Conservation (phyloP, 148 eudicot species). For the Cornus controversa region DNA sequence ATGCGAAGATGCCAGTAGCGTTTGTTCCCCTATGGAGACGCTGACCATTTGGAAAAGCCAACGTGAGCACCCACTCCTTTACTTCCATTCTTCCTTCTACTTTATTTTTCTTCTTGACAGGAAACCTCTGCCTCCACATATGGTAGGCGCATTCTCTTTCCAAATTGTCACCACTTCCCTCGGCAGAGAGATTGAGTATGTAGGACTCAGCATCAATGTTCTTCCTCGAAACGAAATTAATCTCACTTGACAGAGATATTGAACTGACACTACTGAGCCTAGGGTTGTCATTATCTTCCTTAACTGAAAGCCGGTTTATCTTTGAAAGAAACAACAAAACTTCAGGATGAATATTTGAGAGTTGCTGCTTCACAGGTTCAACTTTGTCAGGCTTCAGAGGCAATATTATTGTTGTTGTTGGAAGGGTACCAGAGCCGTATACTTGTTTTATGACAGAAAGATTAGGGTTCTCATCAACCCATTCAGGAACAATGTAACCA, state of each 20-base stretch:
- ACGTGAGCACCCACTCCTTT: conserved; percentile 59
- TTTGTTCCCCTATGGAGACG: conserved; percentile 53
- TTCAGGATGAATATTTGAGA: conserved; percentile 73
- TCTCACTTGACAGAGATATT: conserved; percentile 58
- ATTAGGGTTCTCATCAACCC: conserved; percentile 62
- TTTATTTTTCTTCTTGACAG: conserved; percentile 40
- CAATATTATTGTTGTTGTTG: conserved; percentile 58
- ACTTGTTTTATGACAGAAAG: conserved; percentile 41
- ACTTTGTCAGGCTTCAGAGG: conserved; percentile 70
- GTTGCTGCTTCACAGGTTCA: conserved; percentile 55
- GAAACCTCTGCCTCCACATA: conserved; percentile 80
- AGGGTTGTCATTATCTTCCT: conserved; percentile 44
- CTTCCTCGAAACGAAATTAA: conserved; percentile 35
- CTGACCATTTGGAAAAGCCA: conserved; percentile 68
- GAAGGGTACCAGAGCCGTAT: conserved; percentile 46
- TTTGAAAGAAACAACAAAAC: conserved; percentile 64
- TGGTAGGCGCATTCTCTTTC: conserved; percentile 53
- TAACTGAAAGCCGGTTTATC: conserved; percentile 55
- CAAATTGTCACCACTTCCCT: conserved; percentile 23
- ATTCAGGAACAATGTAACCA: conserved; percentile 74
- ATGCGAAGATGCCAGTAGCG: conserved; percentile 61
- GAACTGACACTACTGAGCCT: conserved; percentile 42
- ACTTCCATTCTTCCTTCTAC: conserved; percentile 61
- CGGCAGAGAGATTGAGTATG: conserved; percentile 46
- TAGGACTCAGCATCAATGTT: conserved; percentile 61